A percentile compares a stretch with the other conserved stretches of the same genome.
Conservation (phyloP, 1,284 basidiomycete species). For the Lentinula novae-zelandiae region DNA sequence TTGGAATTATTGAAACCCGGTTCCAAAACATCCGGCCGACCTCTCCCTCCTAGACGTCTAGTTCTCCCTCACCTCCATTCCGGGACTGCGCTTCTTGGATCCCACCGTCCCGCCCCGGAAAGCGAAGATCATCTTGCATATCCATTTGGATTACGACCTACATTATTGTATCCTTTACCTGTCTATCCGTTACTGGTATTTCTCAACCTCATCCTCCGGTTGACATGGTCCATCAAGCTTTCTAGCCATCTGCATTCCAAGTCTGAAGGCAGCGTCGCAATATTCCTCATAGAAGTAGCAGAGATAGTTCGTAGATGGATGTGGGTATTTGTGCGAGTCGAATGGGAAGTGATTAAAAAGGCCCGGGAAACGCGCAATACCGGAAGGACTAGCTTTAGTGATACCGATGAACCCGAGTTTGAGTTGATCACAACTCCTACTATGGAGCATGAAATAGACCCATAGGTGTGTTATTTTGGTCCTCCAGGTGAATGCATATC, state of each 20-base stretch:
- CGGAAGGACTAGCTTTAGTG: conserved; percentile 10
- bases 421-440: conserved; percentile 21
- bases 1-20: conserved; percentile 65
- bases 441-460: background rate
- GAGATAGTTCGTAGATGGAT: conserved; percentile 91
- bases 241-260: conserved; percentile 85
- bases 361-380: conserved; percentile 16
- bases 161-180: conserved; percentile 74
- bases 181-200: conserved; percentile 86
- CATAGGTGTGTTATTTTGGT: conserved; percentile 1
- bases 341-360: conserved; percentile 87
- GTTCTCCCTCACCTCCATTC: conserved; percentile 45
- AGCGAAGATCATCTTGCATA: conserved; percentile 28
- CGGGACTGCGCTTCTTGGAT: conserved; percentile 24
- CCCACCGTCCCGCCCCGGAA: conserved; percentile 9
- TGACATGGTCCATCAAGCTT: conserved; percentile 94
- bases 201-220: conserved; percentile 85
- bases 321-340: conserved; percentile 95
- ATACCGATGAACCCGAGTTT: conserved; percentile 18
- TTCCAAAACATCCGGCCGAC: conserved; percentile 18
- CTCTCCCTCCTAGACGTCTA: conserved; percentile 35
- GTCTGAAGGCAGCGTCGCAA: conserved; percentile 77
- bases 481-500: background rate
- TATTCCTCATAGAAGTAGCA: conserved; percentile 89
- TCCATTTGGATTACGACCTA: conserved; percentile 70